phyloP scores from a whole-genome alignment of 108 stramenopile species.

The Epipyxis sp. region DNA sequence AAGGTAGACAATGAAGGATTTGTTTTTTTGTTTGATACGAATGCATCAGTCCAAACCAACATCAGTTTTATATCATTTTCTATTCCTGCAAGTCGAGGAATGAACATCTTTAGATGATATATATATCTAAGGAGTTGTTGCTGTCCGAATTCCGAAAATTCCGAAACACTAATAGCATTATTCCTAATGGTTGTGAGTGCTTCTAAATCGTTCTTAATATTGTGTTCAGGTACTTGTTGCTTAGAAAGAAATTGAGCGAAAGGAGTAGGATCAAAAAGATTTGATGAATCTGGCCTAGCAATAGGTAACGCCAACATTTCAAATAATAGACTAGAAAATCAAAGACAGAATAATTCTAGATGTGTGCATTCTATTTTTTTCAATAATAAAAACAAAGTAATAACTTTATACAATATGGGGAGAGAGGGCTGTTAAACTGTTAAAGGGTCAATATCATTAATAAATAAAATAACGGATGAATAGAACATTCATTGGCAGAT shows the following conservation, averaged over 20 bases:
- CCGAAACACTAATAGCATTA: not conserved
- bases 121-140: not conserved
- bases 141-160: not conserved
- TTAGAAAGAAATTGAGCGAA: not conserved
- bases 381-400: not conserved
- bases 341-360: not conserved
- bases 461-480: too few species aligned
- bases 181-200: not conserved
- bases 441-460: too few species aligned
- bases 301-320: slow-evolving; percentile 8
- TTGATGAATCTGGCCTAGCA: not conserved
- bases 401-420: too few species aligned
- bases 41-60: slow-evolving; percentile 4
- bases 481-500: too few species aligned
- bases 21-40: not conserved
- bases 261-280: not conserved
- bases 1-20: not conserved
- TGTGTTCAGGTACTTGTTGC: not conserved
- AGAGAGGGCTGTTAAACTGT: too few species aligned
- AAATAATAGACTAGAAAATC: not conserved
- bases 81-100: not conserved
- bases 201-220: not conserved
- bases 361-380: not conserved
- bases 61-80: not conserved
- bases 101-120: not conserved